phyloP scores from a whole-genome alignment of 140 eudicot genomes.

The Oenanthe javanica region DNA sequence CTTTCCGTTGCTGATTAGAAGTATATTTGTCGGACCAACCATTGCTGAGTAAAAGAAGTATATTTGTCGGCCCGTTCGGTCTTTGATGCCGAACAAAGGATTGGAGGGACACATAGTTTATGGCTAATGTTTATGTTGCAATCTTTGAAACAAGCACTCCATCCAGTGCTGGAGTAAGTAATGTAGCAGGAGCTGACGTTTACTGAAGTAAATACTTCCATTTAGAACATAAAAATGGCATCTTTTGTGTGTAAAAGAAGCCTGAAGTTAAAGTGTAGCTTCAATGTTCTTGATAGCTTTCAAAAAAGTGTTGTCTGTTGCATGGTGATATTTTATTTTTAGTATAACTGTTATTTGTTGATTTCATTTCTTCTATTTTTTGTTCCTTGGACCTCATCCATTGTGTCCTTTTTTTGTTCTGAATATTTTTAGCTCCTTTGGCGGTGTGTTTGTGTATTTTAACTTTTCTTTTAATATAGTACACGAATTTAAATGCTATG shows the following conservation, averaged over 20 bases:
- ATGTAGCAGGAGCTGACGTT: slow-evolving; percentile 17
- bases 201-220: slow-evolving; percentile 15
- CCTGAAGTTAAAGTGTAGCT: background rate
- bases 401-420: background rate
- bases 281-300: background rate
- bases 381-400: background rate
- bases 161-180: slow-evolving; percentile 13
- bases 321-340: background rate
- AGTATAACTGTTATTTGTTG: background rate
- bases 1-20: background rate
- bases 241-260: background rate
- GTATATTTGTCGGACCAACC: slow-evolving; percentile 10
- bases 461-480: background rate
- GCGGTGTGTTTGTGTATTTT: background rate
- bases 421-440: background rate
- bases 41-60: background rate
- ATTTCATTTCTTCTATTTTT: background rate
- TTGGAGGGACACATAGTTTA: background rate
- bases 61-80: slow-evolving; percentile 6
- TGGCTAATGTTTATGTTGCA: background rate
- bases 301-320: background rate
- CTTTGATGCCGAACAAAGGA: background rate
- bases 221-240: background rate
- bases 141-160: slow-evolving; percentile 4
- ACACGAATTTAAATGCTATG: background rate